Conservation (phyloP, 352 stramenopile genomes). For the Globisporangium nodosum region DNA sequence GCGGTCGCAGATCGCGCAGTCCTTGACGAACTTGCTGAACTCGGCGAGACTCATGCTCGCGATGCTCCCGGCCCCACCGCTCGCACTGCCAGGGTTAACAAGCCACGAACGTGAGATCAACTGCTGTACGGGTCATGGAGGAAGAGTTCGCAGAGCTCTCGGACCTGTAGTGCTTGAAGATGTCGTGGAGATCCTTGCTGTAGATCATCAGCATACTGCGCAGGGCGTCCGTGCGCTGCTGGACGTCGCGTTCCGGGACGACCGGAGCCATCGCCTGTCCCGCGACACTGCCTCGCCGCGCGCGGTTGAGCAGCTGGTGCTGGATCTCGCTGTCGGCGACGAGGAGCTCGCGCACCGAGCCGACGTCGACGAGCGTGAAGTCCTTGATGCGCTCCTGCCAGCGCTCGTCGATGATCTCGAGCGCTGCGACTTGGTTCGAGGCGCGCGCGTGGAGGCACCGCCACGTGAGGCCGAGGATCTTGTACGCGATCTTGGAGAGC, state of each 20-base stretch:
- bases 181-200: constrained; percentile 75
- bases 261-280: constrained; percentile 22
- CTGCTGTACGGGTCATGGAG: not conserved
- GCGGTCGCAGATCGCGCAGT: constrained; percentile 49
- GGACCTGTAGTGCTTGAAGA: constrained; percentile 82
- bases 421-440: constrained; percentile 19
- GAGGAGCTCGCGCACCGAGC: constrained; percentile 53
- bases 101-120: not conserved
- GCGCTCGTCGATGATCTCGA: constrained; percentile 59
- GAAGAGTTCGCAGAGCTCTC: too few species aligned
- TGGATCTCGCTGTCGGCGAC: constrained; percentile 33
- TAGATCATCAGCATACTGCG: constrained; percentile 47
- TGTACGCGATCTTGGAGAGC: constrained; percentile 62
- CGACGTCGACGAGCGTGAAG: constrained; percentile 44
- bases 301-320: constrained; percentile 15
- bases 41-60: constrained; percentile 66
- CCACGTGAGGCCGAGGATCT: constrained; percentile 63
- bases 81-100: constrained; percentile 32
- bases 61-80: constrained; percentile 51
- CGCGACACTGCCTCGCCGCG: constrained; percentile 13
- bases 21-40: constrained; percentile 73
- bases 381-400: constrained; percentile 57
- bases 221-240: constrained; percentile 40
- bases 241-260: constrained; percentile 56
- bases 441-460: constrained; percentile 35